These are phyloP conservation scores for Geotrichum cucujoidarum DNA, from an alignment of 1,139 yeast genomes.

Conservation along the genomic window DNA sequence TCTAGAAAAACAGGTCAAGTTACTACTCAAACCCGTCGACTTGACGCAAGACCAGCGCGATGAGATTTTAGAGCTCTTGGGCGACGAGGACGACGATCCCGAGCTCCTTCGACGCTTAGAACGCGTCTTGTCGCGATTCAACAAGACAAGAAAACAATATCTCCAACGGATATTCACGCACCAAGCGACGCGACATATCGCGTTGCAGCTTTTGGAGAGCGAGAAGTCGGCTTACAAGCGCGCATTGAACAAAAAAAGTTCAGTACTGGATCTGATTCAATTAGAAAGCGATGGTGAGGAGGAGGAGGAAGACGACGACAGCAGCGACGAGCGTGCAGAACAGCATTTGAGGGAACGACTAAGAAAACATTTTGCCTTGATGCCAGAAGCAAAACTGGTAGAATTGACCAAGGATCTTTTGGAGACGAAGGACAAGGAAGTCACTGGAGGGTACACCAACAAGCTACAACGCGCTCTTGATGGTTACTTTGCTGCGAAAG, in stretches of 20 bases:
- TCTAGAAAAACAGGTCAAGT: conserved; percentile 6
- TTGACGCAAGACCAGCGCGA: conserved; percentile 4
- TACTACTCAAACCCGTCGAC: background rate
- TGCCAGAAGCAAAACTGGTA: conserved; percentile 2
- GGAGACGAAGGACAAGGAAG: background rate
- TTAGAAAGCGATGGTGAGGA: conserved; percentile 4
- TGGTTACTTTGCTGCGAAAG: background rate
- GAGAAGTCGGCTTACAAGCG: conserved; percentile 11
- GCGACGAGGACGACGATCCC: background rate
- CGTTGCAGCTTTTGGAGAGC: conserved; percentile 10
- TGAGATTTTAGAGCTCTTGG: background rate
- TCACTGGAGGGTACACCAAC: conserved; percentile 3
- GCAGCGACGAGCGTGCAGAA: conserved; percentile 1
- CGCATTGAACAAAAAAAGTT: conserved; percentile 3
- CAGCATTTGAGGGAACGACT: conserved; percentile 7
- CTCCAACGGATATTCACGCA: conserved; percentile 12
- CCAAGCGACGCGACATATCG: conserved; percentile 16
- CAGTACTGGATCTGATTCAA: conserved; percentile 12
- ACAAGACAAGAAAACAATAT: conserved; percentile 5
- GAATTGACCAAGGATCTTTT: conserved; percentile 9
- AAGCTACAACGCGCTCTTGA: conserved; percentile 3
- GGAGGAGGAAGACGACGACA: conserved; percentile 1
- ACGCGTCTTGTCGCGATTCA: conserved; percentile 9
- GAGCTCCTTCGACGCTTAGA: too few relatives aligned
- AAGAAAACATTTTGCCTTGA: conserved; percentile 3